These are phyloP conservation scores for Fomes fomentarius DNA, from an alignment of 1,284 basidiomycete genomes.

Conservation along the genomic window DNA sequence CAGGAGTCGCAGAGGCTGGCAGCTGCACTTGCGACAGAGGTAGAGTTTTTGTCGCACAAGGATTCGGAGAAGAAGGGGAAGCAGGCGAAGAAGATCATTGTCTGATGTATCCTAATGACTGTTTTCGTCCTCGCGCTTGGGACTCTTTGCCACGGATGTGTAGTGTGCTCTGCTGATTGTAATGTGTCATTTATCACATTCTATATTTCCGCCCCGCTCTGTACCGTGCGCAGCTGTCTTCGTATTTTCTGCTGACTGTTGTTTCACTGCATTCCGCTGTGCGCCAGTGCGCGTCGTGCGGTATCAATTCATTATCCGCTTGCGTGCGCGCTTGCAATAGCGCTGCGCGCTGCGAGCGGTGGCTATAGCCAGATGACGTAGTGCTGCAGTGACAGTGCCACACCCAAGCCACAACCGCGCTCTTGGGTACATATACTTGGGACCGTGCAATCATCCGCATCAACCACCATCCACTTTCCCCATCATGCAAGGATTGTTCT, in stretches of 20 bases:
- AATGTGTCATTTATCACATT: conserved; percentile 26
- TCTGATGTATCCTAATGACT: conserved; percentile 43
- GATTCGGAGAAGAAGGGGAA: conserved; percentile 96
- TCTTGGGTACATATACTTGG: too few relatives aligned
- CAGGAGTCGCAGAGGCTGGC: conserved; percentile 72
- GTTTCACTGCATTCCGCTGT: too few relatives aligned
- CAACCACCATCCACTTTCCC: conserved; percentile 8
- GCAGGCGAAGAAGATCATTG: conserved; percentile 76
- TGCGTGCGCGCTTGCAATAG: neutral
- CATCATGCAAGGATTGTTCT: conserved; percentile 64
- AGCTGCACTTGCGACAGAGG: conserved; percentile 87
- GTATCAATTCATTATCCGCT: too few relatives aligned
- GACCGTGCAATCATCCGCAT: conserved; percentile 4
- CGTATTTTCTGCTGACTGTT: neutral
- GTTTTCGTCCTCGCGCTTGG: conserved; percentile 3
- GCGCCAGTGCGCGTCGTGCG: too few relatives aligned
- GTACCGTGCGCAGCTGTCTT: neutral
- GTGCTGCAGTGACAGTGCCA: conserved; percentile 22
- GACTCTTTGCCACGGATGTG: conserved; percentile 13
- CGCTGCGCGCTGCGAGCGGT: conserved; percentile 5
- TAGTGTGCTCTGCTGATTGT: conserved; percentile 25
- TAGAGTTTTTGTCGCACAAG: conserved; percentile 93
- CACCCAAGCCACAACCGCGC: conserved; percentile 12
- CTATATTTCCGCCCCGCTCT: conserved; percentile 20
- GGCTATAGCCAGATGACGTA: conserved; percentile 22